Percentiles rank a stretch among this genome's conserved stretches.
Evolutionary conservation across 345 rosid genomes (phyloP).

Genomic region (Theobroma cacao): DNA sequence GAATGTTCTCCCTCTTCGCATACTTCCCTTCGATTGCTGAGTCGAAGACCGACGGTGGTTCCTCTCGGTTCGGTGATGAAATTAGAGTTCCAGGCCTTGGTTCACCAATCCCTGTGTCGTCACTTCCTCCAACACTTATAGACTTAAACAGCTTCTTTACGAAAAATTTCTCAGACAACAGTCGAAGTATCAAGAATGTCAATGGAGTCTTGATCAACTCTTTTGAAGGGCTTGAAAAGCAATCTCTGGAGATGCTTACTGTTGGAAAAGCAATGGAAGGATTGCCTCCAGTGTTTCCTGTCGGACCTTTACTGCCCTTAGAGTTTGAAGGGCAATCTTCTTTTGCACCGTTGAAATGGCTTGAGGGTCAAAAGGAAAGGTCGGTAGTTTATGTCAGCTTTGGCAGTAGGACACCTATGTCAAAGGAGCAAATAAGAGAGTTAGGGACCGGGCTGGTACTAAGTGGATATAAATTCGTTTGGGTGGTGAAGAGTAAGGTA

Average conservation of each 20-base stretch:
- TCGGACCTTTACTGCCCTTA: conserved; percentile 36
- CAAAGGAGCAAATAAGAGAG: conserved; percentile 37
- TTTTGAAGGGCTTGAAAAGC: conserved; percentile 33
- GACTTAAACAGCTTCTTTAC: conserved; percentile 18
- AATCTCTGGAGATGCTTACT: conserved; percentile 18
- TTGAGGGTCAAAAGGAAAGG: conserved; percentile 27
- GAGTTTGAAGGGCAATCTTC: conserved; percentile 16
- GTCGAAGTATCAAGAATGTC: conserved; percentile 2
- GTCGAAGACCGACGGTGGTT: neutral
- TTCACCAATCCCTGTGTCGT: conserved; percentile 24
- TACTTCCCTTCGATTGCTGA: neutral
- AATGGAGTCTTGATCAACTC: conserved; percentile 39
- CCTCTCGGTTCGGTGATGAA: conserved; percentile 1
- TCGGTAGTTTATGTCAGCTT: conserved; percentile 46
- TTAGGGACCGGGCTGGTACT: conserved; percentile 36
- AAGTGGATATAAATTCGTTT: conserved; percentile 32
- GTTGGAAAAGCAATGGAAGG: neutral
- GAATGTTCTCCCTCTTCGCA: conserved; percentile 25
- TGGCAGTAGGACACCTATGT: conserved; percentile 42
- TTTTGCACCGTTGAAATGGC: conserved; percentile 25
- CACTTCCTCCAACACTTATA: conserved; percentile 29
- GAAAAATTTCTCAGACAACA: neutral
- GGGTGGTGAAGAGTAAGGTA: conserved; percentile 35
- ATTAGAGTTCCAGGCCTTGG: conserved; percentile 30
- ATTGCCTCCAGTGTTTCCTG: conserved; percentile 25